Conservation (phyloP, 345 rosid species). For the Moricandia moricandioides region DNA sequence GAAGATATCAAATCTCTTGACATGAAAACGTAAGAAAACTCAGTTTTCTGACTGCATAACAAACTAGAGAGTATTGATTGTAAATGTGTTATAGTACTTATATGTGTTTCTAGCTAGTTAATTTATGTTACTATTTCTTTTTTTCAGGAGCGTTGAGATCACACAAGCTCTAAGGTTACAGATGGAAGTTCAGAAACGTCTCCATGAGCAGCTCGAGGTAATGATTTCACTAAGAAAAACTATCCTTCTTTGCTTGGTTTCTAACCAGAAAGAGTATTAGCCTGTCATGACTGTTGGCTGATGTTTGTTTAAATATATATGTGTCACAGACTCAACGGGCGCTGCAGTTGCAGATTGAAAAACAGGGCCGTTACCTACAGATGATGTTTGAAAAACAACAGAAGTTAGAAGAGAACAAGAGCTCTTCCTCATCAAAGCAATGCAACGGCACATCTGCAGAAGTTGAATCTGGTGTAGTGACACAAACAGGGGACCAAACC, state of each 20-base stretch:
- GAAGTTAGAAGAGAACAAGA: conserved; percentile 39
- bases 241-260: not conserved
- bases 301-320: not conserved
- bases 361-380: conserved; percentile 33
- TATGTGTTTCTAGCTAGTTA: not conserved
- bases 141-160: conserved; percentile 35
- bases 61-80: not conserved
- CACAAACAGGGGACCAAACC: not conserved
- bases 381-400: conserved; percentile 77
- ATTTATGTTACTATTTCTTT: not conserved
- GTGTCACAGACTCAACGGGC: conserved; percentile 28
- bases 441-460: conserved; percentile 12
- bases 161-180: conserved; percentile 88
- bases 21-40: conserved; percentile 68
- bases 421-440: conserved; percentile 33
- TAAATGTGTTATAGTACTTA: not conserved
- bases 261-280: not conserved
- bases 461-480: not conserved
- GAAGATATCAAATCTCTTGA: conserved; percentile 74
- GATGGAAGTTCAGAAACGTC: conserved; percentile 95
- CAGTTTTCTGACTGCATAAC: not conserved
- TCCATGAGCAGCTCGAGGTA: conserved; percentile 99
- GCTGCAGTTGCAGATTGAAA: conserved; percentile 37
- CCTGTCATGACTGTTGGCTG: not conserved
- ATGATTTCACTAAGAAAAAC: not conserved